Evolutionary conservation across 495 filamentous ascomycete species (phyloP).

Genomic region (Chaetomium cochliodes): DNA sequence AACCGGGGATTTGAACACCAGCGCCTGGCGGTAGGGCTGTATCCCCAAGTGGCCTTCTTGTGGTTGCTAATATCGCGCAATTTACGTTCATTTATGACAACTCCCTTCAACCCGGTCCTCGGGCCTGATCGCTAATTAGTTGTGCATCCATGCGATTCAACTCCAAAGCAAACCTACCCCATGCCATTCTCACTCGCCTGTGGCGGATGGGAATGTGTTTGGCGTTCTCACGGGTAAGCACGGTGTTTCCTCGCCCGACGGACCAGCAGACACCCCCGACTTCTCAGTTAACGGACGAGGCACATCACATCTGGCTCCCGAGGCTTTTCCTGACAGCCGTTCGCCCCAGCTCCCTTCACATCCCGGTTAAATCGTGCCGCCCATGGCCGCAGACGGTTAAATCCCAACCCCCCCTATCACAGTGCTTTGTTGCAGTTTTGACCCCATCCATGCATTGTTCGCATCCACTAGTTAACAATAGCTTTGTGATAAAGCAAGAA

Average conservation of each 20-base stretch:
- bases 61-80: slow-evolving; percentile 6
- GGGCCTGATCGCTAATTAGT: not conserved
- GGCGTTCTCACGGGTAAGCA: not conserved
- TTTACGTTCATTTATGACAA: not conserved
- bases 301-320: not conserved
- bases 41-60: not conserved
- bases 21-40: not conserved
- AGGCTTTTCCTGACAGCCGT: not conserved
- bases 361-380: slow-evolving; percentile 6
- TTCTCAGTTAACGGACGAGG: not conserved
- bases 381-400: not conserved
- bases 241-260: not conserved
- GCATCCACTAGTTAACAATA: not conserved
- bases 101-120: not conserved
- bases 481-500: slow-evolving; percentile 2
- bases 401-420: slow-evolving; percentile 1
- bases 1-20: not conserved
- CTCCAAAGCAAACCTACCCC: too few relatives aligned
- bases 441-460: not conserved
- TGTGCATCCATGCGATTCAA: too few relatives aligned
- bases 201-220: not conserved
- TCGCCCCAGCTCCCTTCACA: not conserved
- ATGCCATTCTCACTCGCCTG: too few relatives aligned
- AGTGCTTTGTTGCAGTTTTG: not conserved
- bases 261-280: not conserved